These are phyloP conservation scores for Gossypium thurberi DNA, from an alignment of 345 rosid genomes.

Conservation along the genomic window DNA sequence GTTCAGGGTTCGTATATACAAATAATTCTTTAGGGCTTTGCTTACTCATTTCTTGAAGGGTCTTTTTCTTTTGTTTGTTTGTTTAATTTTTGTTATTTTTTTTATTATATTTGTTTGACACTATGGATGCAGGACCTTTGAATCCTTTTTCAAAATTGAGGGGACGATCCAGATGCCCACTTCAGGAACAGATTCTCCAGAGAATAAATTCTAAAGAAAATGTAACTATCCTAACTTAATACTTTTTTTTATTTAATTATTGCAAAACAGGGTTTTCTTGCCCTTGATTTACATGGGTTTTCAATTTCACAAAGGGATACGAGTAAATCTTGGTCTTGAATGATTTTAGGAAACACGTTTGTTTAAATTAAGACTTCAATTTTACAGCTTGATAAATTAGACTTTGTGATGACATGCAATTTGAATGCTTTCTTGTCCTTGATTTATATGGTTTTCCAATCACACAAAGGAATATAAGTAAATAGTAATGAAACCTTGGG, in stretches of 20 bases:
- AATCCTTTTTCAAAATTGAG: neutral
- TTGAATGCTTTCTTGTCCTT: neutral
- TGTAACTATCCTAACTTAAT: neutral
- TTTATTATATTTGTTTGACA: neutral
- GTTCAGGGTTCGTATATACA: neutral
- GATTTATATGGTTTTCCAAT: neutral
- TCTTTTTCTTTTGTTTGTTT: neutral
- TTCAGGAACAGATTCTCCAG: neutral
- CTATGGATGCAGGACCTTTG: slow-evolving; percentile 6
- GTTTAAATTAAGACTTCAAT: too few relatives aligned
- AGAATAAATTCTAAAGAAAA: slow-evolving; percentile 2
- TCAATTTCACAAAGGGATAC: too few relatives aligned
- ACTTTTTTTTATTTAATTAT: neutral
- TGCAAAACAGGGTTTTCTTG: neutral
- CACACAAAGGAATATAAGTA: too few relatives aligned
- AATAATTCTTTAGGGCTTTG: neutral
- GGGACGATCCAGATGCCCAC: neutral
- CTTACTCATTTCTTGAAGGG: neutral
- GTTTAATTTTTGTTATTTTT: neutral
- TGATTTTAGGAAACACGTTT: too few relatives aligned
- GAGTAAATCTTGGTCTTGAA: too few relatives aligned
- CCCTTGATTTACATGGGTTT: neutral
- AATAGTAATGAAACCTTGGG: neutral
- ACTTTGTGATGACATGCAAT: neutral
- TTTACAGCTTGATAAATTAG: neutral